Evolutionary conservation across 2,329 filamentous ascomycete species (phyloP).

Genomic region (Tolypocladium inflatum): DNA sequence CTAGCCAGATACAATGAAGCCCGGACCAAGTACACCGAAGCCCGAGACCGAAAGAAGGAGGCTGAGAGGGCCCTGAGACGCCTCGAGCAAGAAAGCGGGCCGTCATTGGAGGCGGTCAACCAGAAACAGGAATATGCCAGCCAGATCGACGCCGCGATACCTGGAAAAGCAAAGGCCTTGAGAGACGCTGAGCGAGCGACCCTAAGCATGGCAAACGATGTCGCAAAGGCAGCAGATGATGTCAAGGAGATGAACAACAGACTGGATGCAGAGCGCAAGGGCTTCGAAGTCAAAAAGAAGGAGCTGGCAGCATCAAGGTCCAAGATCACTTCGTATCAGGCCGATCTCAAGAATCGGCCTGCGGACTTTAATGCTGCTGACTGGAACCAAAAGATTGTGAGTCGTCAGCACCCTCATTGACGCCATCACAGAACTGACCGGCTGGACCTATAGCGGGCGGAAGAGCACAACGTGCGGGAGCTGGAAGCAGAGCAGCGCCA

Average conservation of each 20-base stretch:
- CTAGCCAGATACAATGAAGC: constrained; percentile 55
- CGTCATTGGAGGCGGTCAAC: constrained; percentile 59
- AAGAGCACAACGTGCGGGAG: constrained; percentile 48
- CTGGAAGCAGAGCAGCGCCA: constrained; percentile 32
- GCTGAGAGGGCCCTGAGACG: constrained; percentile 48
- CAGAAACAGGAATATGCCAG: constrained; percentile 58
- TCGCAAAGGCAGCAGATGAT: constrained; percentile 23
- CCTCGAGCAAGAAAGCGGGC: constrained; percentile 51
- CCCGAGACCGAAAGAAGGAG: constrained; percentile 44
- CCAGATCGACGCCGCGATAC: constrained; percentile 45
- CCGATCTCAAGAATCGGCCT: constrained; percentile 50
- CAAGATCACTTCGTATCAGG: constrained; percentile 54
- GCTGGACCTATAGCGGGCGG: constrained; percentile 38
- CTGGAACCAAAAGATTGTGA: constrained; percentile 65
- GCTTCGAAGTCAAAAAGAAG: constrained; percentile 38
- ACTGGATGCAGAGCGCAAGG: constrained; percentile 41
- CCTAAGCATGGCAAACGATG: constrained; percentile 31
- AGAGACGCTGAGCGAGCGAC: constrained; percentile 42
- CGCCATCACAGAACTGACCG: constrained; percentile 11
- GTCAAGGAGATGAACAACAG: constrained; percentile 33
- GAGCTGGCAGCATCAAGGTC: constrained; percentile 41
- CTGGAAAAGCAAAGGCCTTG: constrained; percentile 43
- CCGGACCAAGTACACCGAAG: constrained; percentile 33
- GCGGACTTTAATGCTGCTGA: constrained; percentile 58
- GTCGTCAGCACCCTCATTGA: constrained; percentile 16